Percentiles rank a stretch among this genome's conserved stretches.
Evolutionary conservation across 495 filamentous ascomycete genomes (phyloP).

Genomic region (Penicillium atrosanguineum): DNA sequence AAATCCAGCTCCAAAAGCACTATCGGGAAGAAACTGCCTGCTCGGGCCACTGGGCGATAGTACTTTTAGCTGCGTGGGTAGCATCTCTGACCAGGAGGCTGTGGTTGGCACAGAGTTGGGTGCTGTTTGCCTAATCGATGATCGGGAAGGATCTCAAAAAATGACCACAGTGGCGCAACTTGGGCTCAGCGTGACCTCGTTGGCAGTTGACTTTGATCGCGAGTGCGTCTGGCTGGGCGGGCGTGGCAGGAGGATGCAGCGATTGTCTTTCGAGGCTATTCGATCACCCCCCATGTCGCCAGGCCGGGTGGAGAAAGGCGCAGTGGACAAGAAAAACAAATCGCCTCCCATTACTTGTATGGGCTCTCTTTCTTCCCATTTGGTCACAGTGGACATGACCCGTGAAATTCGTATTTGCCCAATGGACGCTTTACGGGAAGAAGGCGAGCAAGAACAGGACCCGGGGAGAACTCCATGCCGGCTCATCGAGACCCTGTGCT

Average conservation of each 20-base stretch:
- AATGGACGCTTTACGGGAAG: slow-evolving; percentile 28
- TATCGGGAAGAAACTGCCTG: slow-evolving; percentile 60
- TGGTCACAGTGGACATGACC: slow-evolving; percentile 74
- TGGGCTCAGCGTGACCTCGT: slow-evolving; percentile 41
- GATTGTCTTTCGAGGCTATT: slow-evolving; percentile 37
- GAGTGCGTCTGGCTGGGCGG: slow-evolving; percentile 57
- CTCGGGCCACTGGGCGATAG: slow-evolving; percentile 64
- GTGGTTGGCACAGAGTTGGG: slow-evolving; percentile 50
- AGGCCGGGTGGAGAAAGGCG: slow-evolving; percentile 17
- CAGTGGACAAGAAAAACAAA: slow-evolving; percentile 26
- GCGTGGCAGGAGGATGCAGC: slow-evolving; percentile 39
- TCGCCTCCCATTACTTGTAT: slow-evolving; percentile 57
- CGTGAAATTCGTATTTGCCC: slow-evolving; percentile 67
- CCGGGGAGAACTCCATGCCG: slow-evolving; percentile 41
- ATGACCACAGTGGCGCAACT: slow-evolving; percentile 43
- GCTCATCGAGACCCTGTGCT: slow-evolving; percentile 78
- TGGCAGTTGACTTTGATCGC: slow-evolving; percentile 54
- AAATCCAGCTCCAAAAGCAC: slow-evolving; percentile 51
- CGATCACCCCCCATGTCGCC: slow-evolving; percentile 32
- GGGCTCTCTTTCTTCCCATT: slow-evolving; percentile 62
- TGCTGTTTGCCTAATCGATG: slow-evolving; percentile 63
- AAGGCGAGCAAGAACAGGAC: slow-evolving; percentile 33
- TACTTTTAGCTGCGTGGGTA: slow-evolving; percentile 75
- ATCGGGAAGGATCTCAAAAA: slow-evolving; percentile 65
- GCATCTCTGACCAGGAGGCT: slow-evolving; percentile 60